Conservation (phyloP, 768 basidiomycete species). For the Lactarius hengduanensis region DNA sequence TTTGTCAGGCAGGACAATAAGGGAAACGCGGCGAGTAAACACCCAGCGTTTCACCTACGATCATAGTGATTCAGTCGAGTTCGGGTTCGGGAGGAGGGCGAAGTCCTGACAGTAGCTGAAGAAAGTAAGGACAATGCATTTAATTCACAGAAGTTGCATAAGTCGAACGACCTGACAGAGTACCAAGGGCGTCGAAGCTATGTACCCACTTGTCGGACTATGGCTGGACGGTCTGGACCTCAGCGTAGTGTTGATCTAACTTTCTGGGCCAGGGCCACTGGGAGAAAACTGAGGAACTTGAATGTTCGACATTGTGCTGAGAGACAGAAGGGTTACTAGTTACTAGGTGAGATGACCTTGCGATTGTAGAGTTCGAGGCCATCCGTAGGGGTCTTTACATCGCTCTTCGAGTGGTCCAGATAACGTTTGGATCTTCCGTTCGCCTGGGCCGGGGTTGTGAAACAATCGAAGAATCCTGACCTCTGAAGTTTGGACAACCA, state of each 20-base stretch:
- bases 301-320: constrained; percentile 5
- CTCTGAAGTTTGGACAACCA: neutral
- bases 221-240: constrained; percentile 23
- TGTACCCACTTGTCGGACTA: constrained; percentile 27
- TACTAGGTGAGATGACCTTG: neutral
- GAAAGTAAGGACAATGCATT: neutral
- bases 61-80: too few species aligned
- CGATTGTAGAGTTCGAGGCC: neutral
- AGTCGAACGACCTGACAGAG: constrained; percentile 24
- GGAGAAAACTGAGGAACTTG: neutral
- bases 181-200: constrained; percentile 23
- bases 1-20: too few species aligned
- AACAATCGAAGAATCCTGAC: neutral
- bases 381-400: neutral
- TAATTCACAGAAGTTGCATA: constrained; percentile 25
- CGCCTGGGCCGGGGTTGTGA: neutral
- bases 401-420: neutral
- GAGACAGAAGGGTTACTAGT: neutral
- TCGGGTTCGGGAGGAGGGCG: neutral
- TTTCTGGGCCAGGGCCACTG: constrained; percentile 29
- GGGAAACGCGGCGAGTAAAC: too few species aligned
- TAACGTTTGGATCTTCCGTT: too few species aligned
- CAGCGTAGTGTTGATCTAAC: constrained; percentile 25
- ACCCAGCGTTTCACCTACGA: too few species aligned
- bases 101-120: neutral